Evolutionary conservation across 2,329 filamentous ascomycete genomes (phyloP).

Genomic region (Talaromyces sp.): DNA sequence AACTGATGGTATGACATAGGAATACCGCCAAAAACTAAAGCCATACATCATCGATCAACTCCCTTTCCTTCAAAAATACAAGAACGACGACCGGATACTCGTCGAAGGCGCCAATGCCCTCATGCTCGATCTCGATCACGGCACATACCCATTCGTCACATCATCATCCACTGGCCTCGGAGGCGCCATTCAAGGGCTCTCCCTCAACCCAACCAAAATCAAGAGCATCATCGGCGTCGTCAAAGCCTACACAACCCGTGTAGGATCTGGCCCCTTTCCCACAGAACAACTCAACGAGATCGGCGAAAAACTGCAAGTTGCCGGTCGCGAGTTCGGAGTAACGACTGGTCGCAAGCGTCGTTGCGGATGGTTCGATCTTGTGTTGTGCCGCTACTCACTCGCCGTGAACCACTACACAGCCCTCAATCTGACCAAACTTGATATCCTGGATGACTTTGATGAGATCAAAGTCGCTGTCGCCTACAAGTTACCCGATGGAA

Average conservation of each 20-base stretch:
- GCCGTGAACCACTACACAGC: constrained; percentile 50
- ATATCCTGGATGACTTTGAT: constrained; percentile 59
- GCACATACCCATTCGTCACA: constrained; percentile 48
- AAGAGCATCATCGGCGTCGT: constrained; percentile 58
- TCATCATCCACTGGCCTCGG: constrained; percentile 46
- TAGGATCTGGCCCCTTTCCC: constrained; percentile 58
- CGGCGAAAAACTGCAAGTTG: constrained; percentile 53
- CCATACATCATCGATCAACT: constrained; percentile 43
- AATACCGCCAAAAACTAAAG: constrained; percentile 34
- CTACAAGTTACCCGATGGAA: constrained; percentile 50
- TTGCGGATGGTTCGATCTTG: constrained; percentile 62
- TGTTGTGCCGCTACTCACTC: constrained; percentile 59
- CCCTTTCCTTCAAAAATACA: constrained; percentile 51
- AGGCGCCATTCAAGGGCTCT: constrained; percentile 54
- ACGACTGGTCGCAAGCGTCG: constrained; percentile 58
- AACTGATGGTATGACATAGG: constrained; percentile 19
- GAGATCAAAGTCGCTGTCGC: constrained; percentile 57
- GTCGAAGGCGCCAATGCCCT: constrained; percentile 61
- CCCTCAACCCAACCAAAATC: constrained; percentile 53
- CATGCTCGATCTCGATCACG: constrained; percentile 56
- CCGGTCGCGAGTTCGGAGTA: constrained; percentile 53
- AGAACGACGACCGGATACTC: constrained; percentile 50
- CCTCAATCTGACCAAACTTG: constrained; percentile 61
- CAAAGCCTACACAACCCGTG: constrained; percentile 61
- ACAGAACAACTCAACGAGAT: constrained; percentile 55